Evolutionary conservation across 805 yeast genomes (phyloP), one percentile per base, ranked within the genome.

Genomic region (Myxozyma neotropica): DNA sequence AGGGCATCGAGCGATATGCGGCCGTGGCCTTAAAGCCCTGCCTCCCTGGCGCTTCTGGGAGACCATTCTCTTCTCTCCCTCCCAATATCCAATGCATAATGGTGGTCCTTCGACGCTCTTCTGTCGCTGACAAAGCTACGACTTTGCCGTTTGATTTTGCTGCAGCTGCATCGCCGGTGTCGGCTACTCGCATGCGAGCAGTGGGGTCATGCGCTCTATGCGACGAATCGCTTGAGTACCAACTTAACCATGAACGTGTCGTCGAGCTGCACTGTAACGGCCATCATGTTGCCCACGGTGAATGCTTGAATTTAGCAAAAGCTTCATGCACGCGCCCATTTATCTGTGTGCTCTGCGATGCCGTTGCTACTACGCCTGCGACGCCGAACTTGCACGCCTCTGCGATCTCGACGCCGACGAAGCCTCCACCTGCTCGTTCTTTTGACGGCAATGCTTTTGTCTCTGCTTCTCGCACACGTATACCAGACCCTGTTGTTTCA

Each of bases 201-300:
- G 40, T 52, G 35, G 57, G 60, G 12, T 35, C 49, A 15, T 65
- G 68, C 58, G 64, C 55, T 12, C 33, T 63, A 17, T 65, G 68
- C 62, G 63, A 64, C 21, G 68, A 65, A 38, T 55, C 66, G 23
- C 53, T 65, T 27, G 61, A 60, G 52, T 51, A 53, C 59, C 42
- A 39, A 35, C 53, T 65, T 19, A 55, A 39, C n/a, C 63, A 64
- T n/a, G 68, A 65, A 43, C 63, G 67, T 26, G 55, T 58, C 31
- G 55, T 65, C 19, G 61, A 55, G 45, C 47, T 58, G 21, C 61
- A 63, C 26, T 65, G 68, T 35, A 29, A 27, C 7, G 58, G 54
- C 4, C 58, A 63, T 5, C 68, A 65, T 27, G 59, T 55, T 24
- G 63, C 64, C 19, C 68, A 65, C 43, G 57, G 55, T 17, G 58